phyloP scores from a whole-genome alignment of 345 rosid species.

The Rhodamnia argentea region DNA sequence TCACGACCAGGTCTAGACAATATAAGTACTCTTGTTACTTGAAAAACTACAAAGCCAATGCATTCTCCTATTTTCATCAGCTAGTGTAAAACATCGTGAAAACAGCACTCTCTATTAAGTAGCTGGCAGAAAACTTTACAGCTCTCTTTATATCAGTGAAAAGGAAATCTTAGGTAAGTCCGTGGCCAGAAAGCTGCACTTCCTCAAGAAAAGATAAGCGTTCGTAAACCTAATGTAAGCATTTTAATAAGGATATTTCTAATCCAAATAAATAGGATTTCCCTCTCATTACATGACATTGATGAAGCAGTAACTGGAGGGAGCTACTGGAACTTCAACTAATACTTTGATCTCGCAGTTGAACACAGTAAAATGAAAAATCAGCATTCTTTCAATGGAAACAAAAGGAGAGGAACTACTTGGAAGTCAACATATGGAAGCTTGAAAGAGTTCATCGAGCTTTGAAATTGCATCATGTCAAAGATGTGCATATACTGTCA shows the following conservation, averaged over 20 bases:
- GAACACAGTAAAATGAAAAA: neutral
- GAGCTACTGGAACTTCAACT: neutral
- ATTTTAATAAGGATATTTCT: neutral
- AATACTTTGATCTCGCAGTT: neutral
- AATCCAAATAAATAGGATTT: neutral
- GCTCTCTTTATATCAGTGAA: neutral
- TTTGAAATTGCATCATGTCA: neutral
- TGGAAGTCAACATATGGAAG: neutral
- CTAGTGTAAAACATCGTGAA: neutral
- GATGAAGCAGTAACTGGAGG: neutral
- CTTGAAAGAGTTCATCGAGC: neutral
- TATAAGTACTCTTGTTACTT: conserved; percentile 7
- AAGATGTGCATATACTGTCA: neutral
- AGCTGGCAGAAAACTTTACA: neutral
- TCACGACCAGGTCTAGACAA: conserved; percentile 66
- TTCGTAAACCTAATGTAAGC: neutral
- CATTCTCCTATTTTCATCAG: neutral
- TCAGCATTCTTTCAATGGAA: neutral
- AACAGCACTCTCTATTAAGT: neutral
- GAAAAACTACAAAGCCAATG: neutral
- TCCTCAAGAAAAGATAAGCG: neutral
- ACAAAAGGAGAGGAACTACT: neutral
- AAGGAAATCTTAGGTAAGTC: neutral
- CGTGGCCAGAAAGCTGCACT: neutral
- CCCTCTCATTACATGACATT: neutral